Percentiles rank a stretch among this genome's conserved stretches.
These are phyloP conservation scores for Stachybotrys chlorohalonatus DNA, from an alignment of 2,329 filamentous ascomycete genomes.

Conservation along the genomic window DNA sequence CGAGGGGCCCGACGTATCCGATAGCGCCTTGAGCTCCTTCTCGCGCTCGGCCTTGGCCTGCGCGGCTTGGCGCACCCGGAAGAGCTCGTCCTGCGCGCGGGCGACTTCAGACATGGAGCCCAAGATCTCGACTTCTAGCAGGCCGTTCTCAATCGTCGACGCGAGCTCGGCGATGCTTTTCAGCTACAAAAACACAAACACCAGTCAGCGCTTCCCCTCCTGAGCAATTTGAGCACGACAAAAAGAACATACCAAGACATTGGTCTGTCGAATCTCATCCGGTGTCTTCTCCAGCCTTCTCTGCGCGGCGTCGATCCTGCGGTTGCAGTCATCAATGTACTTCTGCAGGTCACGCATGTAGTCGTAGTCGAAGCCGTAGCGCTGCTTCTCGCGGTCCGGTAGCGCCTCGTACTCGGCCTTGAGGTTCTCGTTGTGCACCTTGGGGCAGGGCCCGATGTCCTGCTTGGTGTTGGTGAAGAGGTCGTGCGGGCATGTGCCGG, in stretches of 20 bases:
- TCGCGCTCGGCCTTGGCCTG: conserved; percentile 76
- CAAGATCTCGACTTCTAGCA: conserved; percentile 78
- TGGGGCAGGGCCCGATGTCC: conserved; percentile 81
- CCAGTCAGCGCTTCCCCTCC: conserved; percentile 30
- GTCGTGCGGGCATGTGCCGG: conserved; percentile 91
- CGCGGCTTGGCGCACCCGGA: conserved; percentile 72
- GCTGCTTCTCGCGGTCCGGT: conserved; percentile 59
- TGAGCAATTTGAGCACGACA: conserved; percentile 38
- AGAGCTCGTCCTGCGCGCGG: conserved; percentile 77
- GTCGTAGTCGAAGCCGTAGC: conserved; percentile 89
- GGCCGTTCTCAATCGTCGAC: conserved; percentile 68
- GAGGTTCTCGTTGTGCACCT: conserved; percentile 78
- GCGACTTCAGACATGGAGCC: conserved; percentile 75
- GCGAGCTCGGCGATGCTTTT: conserved; percentile 78
- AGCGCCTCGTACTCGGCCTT: conserved; percentile 82
- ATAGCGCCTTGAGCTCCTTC: conserved; percentile 79
- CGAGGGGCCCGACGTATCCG: conserved; percentile 83
- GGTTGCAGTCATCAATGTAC: conserved; percentile 95
- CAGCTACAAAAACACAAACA: conserved; percentile 32
- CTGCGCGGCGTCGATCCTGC: conserved; percentile 85
- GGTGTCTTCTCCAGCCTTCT: conserved; percentile 91
- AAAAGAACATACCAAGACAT: conserved; percentile 52
- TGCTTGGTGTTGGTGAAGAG: conserved; percentile 99
- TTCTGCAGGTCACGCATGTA: conserved; percentile 94
- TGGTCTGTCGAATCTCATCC: conserved; percentile 94